Percentiles rank a stretch among this genome's conserved stretches.
These are phyloP conservation scores for Phytophthora melonis DNA, from an alignment of 352 stramenopile genomes.

Conservation along the genomic window DNA sequence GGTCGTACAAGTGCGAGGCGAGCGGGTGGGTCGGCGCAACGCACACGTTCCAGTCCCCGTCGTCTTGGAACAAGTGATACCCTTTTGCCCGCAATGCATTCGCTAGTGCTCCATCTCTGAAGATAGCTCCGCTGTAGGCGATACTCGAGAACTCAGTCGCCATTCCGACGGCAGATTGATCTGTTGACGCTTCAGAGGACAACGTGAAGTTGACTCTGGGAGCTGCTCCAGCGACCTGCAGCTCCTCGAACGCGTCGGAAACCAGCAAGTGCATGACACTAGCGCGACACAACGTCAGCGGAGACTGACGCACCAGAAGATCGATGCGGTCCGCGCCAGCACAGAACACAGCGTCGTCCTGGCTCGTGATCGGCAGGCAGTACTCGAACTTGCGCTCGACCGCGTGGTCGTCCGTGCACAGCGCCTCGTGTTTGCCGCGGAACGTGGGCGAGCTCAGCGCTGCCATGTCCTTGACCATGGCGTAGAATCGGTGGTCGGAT, in stretches of 20 bases:
- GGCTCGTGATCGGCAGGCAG: slow-evolving; percentile 57
- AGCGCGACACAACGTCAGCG: slow-evolving; percentile 22
- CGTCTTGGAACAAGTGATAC: slow-evolving; percentile 45
- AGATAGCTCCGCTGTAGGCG: slow-evolving; percentile 29
- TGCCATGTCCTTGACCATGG: slow-evolving; percentile 18
- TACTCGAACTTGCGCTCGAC: slow-evolving; percentile 23
- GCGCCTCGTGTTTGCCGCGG: slow-evolving; percentile 9
- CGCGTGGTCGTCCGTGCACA: slow-evolving; percentile 17
- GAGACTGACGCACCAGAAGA: slow-evolving; percentile 36
- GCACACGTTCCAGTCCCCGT: slow-evolving; percentile 35
- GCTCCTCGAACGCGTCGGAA: slow-evolving; percentile 17
- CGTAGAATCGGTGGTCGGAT: slow-evolving; percentile 20
- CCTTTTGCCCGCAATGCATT: slow-evolving; percentile 37
- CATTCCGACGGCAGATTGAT: neutral
- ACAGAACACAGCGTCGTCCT: slow-evolving; percentile 52
- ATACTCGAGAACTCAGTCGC: slow-evolving; percentile 43
- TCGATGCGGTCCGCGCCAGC: slow-evolving; percentile 50
- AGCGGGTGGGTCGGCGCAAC: slow-evolving; percentile 47
- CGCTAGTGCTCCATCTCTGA: slow-evolving; percentile 2
- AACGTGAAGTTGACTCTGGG: slow-evolving; percentile 46
- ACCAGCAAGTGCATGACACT: slow-evolving; percentile 55
- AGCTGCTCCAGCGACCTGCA: slow-evolving; percentile 11
- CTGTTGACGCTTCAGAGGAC: slow-evolving; percentile 38
- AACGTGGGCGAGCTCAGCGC: slow-evolving; percentile 25
- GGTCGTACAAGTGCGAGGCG: slow-evolving; percentile 46